phyloP scores from a whole-genome alignment of 2,329 filamentous ascomycete species.

The Exophiala sp. region DNA sequence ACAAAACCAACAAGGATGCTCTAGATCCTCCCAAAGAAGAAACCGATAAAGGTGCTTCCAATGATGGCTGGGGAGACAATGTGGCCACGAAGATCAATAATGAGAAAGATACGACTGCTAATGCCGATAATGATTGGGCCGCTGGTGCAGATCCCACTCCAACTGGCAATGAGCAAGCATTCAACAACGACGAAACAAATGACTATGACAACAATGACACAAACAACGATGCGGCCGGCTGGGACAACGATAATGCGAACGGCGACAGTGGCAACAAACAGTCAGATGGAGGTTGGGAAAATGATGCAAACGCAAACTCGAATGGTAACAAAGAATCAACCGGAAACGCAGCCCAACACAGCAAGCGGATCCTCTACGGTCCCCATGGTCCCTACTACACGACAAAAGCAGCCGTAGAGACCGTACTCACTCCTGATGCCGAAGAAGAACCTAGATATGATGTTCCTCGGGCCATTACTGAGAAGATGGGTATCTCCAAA shows the following conservation, averaged over 20 bases:
- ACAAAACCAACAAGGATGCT: too few relatives aligned
- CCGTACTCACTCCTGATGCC: constrained; percentile 11
- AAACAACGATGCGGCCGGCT: constrained; percentile 7
- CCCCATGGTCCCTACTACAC: constrained; percentile 27
- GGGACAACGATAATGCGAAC: constrained; percentile 6
- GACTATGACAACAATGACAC: constrained; percentile 6
- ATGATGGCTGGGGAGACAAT: background rate
- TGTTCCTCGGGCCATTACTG: constrained; percentile 22
- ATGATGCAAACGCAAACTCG: constrained; percentile 3
- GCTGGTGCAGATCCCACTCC: background rate
- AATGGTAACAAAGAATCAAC: constrained; percentile 3
- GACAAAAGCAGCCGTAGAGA: constrained; percentile 9
- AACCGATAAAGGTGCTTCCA: background rate
- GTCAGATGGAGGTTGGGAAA: constrained; percentile 6
- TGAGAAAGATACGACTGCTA: background rate
- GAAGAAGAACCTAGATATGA: constrained; percentile 29
- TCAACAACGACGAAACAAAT: constrained; percentile 1
- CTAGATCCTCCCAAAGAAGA: background rate
- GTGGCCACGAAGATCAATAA: background rate
- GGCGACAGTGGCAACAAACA: constrained; percentile 5
- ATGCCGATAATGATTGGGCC: background rate
- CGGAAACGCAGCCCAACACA: background rate
- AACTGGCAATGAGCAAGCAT: background rate
- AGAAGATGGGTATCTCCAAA: constrained; percentile 24
- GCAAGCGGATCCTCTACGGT: constrained; percentile 20